A percentile compares a stretch with the other conserved stretches of the same genome.
These are phyloP conservation scores for Scheffersomyces lignosus DNA, from an alignment of 805 yeast genomes.

Conservation along the genomic window DNA sequence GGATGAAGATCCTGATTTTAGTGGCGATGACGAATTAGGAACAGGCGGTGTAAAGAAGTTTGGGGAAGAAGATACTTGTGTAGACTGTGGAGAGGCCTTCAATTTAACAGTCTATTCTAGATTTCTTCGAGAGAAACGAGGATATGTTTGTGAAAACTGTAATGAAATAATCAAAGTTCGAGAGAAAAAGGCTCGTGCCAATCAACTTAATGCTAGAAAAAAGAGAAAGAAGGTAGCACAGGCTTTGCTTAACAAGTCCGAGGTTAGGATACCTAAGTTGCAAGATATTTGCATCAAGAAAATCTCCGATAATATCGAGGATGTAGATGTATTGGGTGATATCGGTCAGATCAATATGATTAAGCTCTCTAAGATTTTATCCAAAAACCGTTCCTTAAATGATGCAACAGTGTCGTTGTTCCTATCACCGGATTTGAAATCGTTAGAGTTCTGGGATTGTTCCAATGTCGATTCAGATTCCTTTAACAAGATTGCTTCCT, in stretches of 20 bases:
- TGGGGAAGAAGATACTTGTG: slow-evolving; percentile 61
- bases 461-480: slow-evolving; percentile 71
- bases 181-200: slow-evolving; percentile 47
- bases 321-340: slow-evolving; percentile 82
- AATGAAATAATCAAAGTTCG: slow-evolving; percentile 41
- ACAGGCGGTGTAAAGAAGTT: slow-evolving; percentile 27
- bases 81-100: slow-evolving; percentile 60
- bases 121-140: slow-evolving; percentile 49
- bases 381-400: slow-evolving; percentile 78
- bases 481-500: slow-evolving; percentile 67
- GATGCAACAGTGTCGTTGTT: slow-evolving; percentile 73
- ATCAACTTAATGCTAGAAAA: slow-evolving; percentile 66
- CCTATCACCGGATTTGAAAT: slow-evolving; percentile 55
- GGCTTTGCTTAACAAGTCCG: slow-evolving; percentile 74
- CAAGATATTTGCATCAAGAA: slow-evolving; percentile 79
- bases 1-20: slow-evolving; percentile 31
- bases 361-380: slow-evolving; percentile 72
- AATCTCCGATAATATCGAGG: slow-evolving; percentile 65
- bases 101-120: slow-evolving; percentile 67
- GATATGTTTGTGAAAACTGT: slow-evolving; percentile 68
- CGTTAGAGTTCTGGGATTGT: slow-evolving; percentile 88
- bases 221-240: slow-evolving; percentile 78
- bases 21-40: slow-evolving; percentile 19
- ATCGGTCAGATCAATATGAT: slow-evolving; percentile 72
- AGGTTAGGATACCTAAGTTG: slow-evolving; percentile 62